Evolutionary conservation across 192 early-diverging fungal species (phyloP).

Genomic region (Backusella liffmaniae): DNA sequence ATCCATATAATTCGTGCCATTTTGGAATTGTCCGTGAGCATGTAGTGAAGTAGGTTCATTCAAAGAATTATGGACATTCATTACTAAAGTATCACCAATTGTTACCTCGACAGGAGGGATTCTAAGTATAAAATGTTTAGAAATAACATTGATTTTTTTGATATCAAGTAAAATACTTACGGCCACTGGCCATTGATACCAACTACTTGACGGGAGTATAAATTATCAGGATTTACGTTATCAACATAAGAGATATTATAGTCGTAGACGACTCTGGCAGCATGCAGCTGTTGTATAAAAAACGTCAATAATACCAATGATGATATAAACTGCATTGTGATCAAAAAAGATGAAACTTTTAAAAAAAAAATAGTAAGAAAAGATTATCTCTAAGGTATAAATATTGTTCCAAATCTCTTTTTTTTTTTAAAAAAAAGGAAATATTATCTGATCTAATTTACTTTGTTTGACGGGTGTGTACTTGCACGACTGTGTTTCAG

Average conservation of each 20-base stretch:
- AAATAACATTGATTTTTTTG: background rate
- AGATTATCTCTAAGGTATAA: slow-evolving; percentile 14
- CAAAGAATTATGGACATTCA: slow-evolving; percentile 54
- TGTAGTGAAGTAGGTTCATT: slow-evolving; percentile 64
- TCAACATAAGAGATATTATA: slow-evolving; percentile 65
- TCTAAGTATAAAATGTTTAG: slow-evolving; percentile 20
- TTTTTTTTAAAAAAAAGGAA: background rate
- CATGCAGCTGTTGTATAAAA: slow-evolving; percentile 26
- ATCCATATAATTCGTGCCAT: slow-evolving; percentile 68
- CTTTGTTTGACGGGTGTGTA: background rate
- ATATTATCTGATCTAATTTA: background rate
- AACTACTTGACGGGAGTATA: slow-evolving; percentile 55
- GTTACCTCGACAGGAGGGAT: slow-evolving; percentile 45
- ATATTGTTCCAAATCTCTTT: background rate
- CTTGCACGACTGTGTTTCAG: background rate
- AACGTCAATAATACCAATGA: slow-evolving; percentile 30
- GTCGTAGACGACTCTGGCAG: slow-evolving; percentile 59
- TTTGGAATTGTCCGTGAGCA: slow-evolving; percentile 81
- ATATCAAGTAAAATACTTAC: slow-evolving; percentile 34
- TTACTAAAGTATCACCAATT: slow-evolving; percentile 40
- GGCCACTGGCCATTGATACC: slow-evolving; percentile 69
- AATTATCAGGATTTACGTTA: slow-evolving; percentile 63
- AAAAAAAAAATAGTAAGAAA: slow-evolving; percentile 28
- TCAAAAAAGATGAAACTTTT: background rate
- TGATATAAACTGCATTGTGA: slow-evolving; percentile 14